Conservation (phyloP, 2,329 filamentous ascomycete species). For the Phyllosticta paracitricarpa region DNA sequence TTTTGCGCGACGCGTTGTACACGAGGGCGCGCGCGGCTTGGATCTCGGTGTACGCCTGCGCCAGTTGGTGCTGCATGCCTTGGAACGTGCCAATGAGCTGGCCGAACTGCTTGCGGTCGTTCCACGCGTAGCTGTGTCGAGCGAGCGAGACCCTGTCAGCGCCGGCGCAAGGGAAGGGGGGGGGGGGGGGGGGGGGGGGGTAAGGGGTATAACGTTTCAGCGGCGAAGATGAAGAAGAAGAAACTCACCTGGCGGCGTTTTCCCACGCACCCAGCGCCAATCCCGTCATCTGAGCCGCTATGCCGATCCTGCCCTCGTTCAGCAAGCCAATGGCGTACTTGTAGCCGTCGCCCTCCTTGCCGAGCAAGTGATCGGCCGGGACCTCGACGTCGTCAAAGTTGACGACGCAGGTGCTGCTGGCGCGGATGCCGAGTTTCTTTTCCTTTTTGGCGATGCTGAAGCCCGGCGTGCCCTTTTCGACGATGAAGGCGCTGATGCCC, state of each 20-base stretch:
- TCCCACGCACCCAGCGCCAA: conserved; percentile 90
- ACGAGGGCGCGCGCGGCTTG: conserved; percentile 82
- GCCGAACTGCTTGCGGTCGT: conserved; percentile 96
- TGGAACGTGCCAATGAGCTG: conserved; percentile 92
- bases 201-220: no score
- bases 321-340: conserved; percentile 92
- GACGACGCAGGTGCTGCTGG: conserved; percentile 91
- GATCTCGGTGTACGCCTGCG: conserved; percentile 92
- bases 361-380: conserved; percentile 78
- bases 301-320: conserved; percentile 96
- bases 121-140: conserved; percentile 71
- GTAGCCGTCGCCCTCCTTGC: conserved; percentile 84
- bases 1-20: conserved; percentile 93
- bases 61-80: conserved; percentile 98
- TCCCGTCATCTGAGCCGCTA: conserved; percentile 97
- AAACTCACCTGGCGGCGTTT: conserved; percentile 66
- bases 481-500: conserved; percentile 90
- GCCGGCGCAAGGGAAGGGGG: no score
- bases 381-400: conserved; percentile 96
- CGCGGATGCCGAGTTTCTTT: conserved; percentile 97
- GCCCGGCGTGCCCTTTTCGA: conserved; percentile 80
- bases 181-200: no score
- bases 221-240: background rate
- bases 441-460: conserved; percentile 99
- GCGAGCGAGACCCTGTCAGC: background rate